Evolutionary conservation across 139 green algal species (phyloP).

Genomic region (Eudorina sp.): DNA sequence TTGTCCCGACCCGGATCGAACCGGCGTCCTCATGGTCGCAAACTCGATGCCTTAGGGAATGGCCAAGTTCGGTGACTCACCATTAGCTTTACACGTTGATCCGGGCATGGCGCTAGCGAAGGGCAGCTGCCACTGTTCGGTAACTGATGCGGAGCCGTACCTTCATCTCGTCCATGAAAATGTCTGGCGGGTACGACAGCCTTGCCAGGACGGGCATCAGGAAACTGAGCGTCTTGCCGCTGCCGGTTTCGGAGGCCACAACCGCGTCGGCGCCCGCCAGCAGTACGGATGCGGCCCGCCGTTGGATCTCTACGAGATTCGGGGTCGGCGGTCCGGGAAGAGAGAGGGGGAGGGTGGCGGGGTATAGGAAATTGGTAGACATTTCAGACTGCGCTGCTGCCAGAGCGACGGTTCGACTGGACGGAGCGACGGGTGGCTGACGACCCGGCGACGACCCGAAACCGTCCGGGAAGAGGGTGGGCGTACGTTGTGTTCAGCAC

Average conservation of each 20-base stretch:
- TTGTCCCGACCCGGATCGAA: no score
- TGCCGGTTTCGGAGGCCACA: conserved; percentile 80
- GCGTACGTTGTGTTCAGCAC: no score
- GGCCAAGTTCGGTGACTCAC: no score
- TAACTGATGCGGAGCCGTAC: conserved; percentile 42
- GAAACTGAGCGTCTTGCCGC: conserved; percentile 88
- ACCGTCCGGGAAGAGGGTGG: background rate
- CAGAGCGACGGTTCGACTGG: background rate
- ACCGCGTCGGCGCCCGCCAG: conserved; percentile 72
- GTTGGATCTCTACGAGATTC: conserved; percentile 91
- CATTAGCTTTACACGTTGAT: no score
- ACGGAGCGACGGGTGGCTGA: background rate
- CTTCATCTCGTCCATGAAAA: conserved; percentile 82
- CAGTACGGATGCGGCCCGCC: conserved; percentile 68
- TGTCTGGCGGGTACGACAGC: conserved; percentile 79
- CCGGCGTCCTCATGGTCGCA: no score
- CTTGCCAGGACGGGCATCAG: conserved; percentile 76
- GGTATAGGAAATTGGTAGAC: background rate
- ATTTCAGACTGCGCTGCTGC: background rate
- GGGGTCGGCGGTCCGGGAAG: conserved; percentile 8
- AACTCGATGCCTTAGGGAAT: no score
- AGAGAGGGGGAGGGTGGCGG: background rate
- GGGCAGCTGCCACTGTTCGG: no score
- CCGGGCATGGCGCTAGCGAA: no score
- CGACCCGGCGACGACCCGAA: background rate